phyloP scores from a whole-genome alignment of 2,329 filamentous ascomycete species.

The Fusarium brachygibbosum region DNA sequence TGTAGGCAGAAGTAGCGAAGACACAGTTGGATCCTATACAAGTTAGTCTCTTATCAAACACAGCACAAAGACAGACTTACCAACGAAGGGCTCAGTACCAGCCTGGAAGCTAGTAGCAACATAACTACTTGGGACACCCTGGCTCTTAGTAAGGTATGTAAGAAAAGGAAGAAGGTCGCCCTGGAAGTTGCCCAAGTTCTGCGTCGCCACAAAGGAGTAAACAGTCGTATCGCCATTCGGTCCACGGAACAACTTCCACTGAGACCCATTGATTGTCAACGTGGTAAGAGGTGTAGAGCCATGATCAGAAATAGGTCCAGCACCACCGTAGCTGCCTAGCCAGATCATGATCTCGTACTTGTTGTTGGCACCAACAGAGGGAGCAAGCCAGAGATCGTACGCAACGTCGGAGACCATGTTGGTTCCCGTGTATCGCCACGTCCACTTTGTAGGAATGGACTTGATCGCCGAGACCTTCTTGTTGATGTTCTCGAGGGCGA shows the following conservation, averaged over 20 bases:
- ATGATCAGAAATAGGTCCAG: conserved; percentile 63
- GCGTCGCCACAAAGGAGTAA: conserved; percentile 65
- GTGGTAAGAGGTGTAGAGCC: conserved; percentile 51
- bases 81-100: conserved; percentile 70
- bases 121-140: conserved; percentile 54
- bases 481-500: conserved; percentile 54
- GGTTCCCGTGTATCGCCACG: conserved; percentile 51
- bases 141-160: conserved; percentile 64
- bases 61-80: conserved; percentile 39
- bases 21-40: conserved; percentile 39
- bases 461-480: conserved; percentile 54
- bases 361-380: conserved; percentile 57
- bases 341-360: conserved; percentile 77
- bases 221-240: conserved; percentile 71
- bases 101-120: conserved; percentile 45
- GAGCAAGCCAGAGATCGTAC: conserved; percentile 72
- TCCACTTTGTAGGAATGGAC: conserved; percentile 55
- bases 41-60: not conserved
- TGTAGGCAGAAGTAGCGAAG: conserved; percentile 36
- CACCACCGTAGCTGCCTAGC: conserved; percentile 69
- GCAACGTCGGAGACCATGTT: conserved; percentile 67
- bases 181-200: conserved; percentile 64
- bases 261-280: conserved; percentile 64
- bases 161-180: conserved; percentile 71
- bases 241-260: conserved; percentile 73